Percentiles rank a stretch among this genome's conserved stretches.
Evolutionary conservation across 495 filamentous ascomycete genomes (phyloP).

Genomic region (Penicillium chermesinum): DNA sequence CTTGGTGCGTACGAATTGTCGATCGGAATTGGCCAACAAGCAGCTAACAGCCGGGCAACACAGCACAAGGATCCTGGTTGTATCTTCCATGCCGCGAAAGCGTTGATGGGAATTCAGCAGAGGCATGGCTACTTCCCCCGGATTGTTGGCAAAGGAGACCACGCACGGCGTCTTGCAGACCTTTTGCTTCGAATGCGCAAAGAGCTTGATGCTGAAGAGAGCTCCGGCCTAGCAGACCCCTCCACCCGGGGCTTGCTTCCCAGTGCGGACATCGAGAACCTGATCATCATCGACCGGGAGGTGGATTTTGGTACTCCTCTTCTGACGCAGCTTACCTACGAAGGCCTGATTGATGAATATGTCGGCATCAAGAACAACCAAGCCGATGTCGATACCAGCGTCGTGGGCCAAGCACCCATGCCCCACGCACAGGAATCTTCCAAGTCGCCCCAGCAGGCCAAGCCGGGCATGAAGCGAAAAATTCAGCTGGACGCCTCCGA

Average conservation of each 20-base stretch:
- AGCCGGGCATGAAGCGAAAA: constrained; percentile 75
- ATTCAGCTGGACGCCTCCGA: constrained; percentile 87
- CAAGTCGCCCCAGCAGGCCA: constrained; percentile 46
- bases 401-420: constrained; percentile 68
- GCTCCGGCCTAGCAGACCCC: constrained; percentile 50
- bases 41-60: constrained; percentile 2
- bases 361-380: constrained; percentile 85
- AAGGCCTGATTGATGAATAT: constrained; percentile 91
- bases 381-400: constrained; percentile 86
- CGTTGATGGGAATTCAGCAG: constrained; percentile 93
- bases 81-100: constrained; percentile 79
- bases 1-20: constrained; percentile 49
- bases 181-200: constrained; percentile 89
- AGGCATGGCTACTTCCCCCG: constrained; percentile 90
- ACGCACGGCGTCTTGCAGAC: constrained; percentile 83
- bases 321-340: constrained; percentile 93
- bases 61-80: constrained; percentile 86
- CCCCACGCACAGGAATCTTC: constrained; percentile 50
- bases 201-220: constrained; percentile 78
- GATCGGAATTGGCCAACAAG: neutral
- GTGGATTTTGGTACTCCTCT: constrained; percentile 88
- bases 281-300: constrained; percentile 94
- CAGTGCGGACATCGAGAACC: constrained; percentile 77
- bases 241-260: constrained; percentile 68
- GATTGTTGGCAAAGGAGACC: constrained; percentile 93